phyloP scores from a whole-genome alignment of 176 grass and related monocot species.

The maize (Zea mays) region DNA sequence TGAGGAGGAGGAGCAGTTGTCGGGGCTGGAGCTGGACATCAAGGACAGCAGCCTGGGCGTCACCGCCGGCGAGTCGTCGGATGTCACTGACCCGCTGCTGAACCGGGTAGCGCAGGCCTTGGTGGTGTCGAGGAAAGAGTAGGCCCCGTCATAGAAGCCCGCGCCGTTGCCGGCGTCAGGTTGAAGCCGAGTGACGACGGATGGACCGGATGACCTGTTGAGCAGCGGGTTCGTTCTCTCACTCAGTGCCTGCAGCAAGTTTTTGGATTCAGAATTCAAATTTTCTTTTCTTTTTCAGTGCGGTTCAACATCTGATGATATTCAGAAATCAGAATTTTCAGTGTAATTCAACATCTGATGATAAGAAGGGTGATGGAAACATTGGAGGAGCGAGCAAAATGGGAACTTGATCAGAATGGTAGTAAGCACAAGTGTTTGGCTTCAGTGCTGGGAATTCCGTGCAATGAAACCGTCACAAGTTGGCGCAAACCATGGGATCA shows the following conservation, averaged over 20 bases:
- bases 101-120: background rate
- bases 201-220: slow-evolving; percentile 21
- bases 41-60: background rate
- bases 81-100: too few species aligned
- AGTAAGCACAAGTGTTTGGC: background rate
- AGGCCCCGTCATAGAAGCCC: background rate
- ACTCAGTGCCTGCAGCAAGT: slow-evolving; percentile 36
- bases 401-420: background rate
- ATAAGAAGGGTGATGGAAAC: background rate
- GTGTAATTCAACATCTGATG: background rate
- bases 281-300: background rate
- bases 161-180: background rate
- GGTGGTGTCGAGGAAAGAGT: slow-evolving; percentile 31
- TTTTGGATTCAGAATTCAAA: background rate
- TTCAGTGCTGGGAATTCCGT: background rate
- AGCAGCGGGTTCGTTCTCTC: slow-evolving; percentile 34
- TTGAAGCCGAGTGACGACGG: background rate
- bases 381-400: background rate
- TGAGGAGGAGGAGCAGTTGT: slow-evolving; percentile 31
- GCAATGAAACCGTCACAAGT: background rate
- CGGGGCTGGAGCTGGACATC: slow-evolving; percentile 38
- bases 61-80: too few species aligned
- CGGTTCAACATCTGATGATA: background rate
- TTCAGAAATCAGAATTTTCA: background rate
- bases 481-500: background rate